Base-by-base conservation (phyloP, 352 stramenopile genomes). In the Pythium oligandrum region DNA sequence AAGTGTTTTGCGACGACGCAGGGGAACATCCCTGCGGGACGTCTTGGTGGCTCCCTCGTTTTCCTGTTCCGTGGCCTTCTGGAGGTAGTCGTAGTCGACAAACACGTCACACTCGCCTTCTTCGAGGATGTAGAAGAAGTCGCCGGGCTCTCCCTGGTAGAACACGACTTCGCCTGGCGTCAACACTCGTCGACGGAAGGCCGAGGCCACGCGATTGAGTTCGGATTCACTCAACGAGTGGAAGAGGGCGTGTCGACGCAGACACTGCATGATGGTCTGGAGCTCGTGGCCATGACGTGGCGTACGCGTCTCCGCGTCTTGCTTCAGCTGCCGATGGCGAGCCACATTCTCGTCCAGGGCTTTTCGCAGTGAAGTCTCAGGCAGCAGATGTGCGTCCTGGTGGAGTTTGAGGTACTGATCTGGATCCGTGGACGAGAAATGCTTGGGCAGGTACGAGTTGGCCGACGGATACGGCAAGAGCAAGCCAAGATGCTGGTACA, bases 401-500 rank as follows among this genome's bases (percentile, higher is more conserved):
- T 93, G 82, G 37, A 93, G 61, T 34, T 93, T 88, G 1, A 95
- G 48, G 58, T 90, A 95, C 32, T 78, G 67, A 11, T 57, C 68
- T 6, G 64, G 71, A 39, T 83, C 73, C 3, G 59, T 64, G 26
- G 51, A 67, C 26, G 76, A 86, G 57, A 95, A 95, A 48, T 95
- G 82, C 64, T 95, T 91, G n/a, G 83, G 85, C 42, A 92, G 55
- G 54, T 95, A 95, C 53, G 81, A 95, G 47, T 89, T 93, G 1
- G 83, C 72, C 17, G 83, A 88, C 40, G 85, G 85, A 48, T 95
- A 95, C 35, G 77, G 83, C 46, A 93, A 54, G 40, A 95, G 50
- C 7, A 93, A 48, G 2, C 79, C 81, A 2, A 95, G 55, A 36
- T 92, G 76, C 58, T 95, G 85, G 56, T 93, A 95, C 43, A 95